Percentiles rank a stretch among this genome's conserved stretches.
Evolutionary conservation across 352 stramenopile species (phyloP).

Genomic region (Phytopythium vexans): DNA sequence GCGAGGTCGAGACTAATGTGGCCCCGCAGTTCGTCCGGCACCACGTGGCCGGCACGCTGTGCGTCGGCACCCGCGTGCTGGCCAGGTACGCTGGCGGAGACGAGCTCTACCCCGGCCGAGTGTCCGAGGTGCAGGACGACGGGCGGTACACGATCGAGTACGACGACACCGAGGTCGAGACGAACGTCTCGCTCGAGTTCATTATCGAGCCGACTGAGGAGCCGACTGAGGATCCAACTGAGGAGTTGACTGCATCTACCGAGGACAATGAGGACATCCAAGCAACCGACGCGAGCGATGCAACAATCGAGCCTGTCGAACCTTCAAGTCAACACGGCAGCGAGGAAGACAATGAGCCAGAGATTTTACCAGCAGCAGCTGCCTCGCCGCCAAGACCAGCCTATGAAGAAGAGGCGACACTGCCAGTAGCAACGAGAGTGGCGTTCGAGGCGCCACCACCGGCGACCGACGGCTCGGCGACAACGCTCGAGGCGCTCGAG

Average conservation of each 20-base stretch:
- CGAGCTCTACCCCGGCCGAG: slow-evolving; percentile 64
- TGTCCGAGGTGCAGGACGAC: slow-evolving; percentile 60
- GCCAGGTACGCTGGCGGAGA: slow-evolving; percentile 62
- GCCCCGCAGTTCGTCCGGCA: slow-evolving; percentile 32
- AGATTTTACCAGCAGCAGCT: neutral
- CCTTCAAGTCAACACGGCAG: neutral
- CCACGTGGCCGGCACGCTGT: slow-evolving; percentile 68
- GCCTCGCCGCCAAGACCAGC: neutral
- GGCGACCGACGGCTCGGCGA: slow-evolving; percentile 8
- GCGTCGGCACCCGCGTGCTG: slow-evolving; percentile 65
- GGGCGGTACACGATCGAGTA: slow-evolving; percentile 74
- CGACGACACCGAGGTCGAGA: slow-evolving; percentile 76
- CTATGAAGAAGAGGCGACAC: neutral
- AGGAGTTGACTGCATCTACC: neutral
- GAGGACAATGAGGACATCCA: slow-evolving; percentile 6
- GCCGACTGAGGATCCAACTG: neutral
- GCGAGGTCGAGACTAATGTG: slow-evolving; percentile 55
- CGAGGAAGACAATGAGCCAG: neutral
- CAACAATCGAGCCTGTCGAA: neutral
- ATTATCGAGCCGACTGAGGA: slow-evolving; percentile 39
- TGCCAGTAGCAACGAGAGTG: neutral
- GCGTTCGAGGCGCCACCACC: neutral
- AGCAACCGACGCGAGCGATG: neutral
- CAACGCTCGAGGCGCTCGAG: slow-evolving; percentile 34
- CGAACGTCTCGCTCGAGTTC: slow-evolving; percentile 43